Conservation (phyloP, 116 monocot species). For the Iris pallida region DNA sequence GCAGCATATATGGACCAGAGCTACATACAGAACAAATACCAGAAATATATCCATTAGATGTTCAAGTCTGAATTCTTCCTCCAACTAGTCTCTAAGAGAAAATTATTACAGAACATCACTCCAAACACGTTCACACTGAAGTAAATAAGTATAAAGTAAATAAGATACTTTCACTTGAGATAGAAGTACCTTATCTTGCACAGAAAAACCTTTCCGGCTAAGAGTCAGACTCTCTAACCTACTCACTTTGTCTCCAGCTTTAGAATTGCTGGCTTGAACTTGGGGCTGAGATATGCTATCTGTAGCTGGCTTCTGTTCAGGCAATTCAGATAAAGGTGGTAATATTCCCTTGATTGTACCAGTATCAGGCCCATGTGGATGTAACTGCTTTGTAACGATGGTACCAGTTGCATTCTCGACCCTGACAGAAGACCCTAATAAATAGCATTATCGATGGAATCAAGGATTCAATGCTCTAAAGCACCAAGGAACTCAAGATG, state of each 20-base stretch:
- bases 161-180: not conserved
- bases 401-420: slow-evolving; percentile 36
- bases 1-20: slow-evolving; percentile 97
- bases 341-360: slow-evolving; percentile 12
- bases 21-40: slow-evolving; percentile 36
- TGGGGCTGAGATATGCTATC: slow-evolving; percentile 23
- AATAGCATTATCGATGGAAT: not conserved
- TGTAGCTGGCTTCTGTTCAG: slow-evolving; percentile 15
- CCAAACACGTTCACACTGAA: too few species aligned
- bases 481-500: not conserved
- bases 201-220: slow-evolving; percentile 72
- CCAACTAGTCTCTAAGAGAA: too few species aligned
- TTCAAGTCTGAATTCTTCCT: not conserved
- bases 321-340: slow-evolving; percentile 20
- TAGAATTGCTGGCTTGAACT: slow-evolving; percentile 11
- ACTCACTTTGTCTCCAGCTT: slow-evolving; percentile 12
- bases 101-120: too few species aligned
- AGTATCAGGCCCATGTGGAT: slow-evolving; percentile 6
- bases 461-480: not conserved
- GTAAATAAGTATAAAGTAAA: too few species aligned
- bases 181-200: slow-evolving; percentile 92
- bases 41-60: not conserved
- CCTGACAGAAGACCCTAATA: slow-evolving; percentile 26
- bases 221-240: slow-evolving; percentile 33
- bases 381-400: slow-evolving; percentile 22